These are phyloP conservation scores for Suillus placidus DNA, from an alignment of 768 basidiomycete genomes.

Conservation along the genomic window DNA sequence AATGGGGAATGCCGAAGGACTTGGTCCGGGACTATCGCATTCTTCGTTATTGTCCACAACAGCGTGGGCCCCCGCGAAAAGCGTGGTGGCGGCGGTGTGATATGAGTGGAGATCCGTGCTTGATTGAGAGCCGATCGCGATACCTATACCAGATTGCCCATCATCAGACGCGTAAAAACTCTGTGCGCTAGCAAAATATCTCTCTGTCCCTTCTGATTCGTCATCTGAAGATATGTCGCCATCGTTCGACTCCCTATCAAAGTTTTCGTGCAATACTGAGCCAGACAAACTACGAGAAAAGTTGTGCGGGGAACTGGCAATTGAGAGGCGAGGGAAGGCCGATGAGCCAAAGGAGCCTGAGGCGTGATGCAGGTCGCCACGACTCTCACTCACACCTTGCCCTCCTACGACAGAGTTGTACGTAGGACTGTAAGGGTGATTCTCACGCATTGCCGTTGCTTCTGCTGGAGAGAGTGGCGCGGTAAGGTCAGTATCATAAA, in stretches of 20 bases:
- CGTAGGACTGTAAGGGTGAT: neutral
- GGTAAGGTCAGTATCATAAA: conserved; percentile 3
- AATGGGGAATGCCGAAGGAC: conserved; percentile 9
- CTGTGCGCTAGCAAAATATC: neutral
- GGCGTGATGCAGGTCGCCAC: neutral
- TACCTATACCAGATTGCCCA: neutral
- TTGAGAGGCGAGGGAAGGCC: neutral
- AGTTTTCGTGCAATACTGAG: neutral
- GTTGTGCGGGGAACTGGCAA: neutral
- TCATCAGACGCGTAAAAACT: conserved; percentile 1
- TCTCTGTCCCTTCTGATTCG: neutral
- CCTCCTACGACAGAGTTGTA: neutral
- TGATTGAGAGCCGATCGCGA: conserved; percentile 13
- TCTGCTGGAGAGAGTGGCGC: neutral
- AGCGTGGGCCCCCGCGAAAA: neutral
- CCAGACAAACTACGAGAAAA: neutral
- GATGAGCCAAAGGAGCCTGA: conserved; percentile 7
- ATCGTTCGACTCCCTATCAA: neutral
- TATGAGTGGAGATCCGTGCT: conserved; percentile 10
- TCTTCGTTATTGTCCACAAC: conserved; percentile 9
- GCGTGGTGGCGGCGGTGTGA: conserved; percentile 4
- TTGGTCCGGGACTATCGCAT: neutral
- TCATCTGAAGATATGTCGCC: neutral
- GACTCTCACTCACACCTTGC: neutral
- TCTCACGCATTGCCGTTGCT: conserved; percentile 4